Evolutionary conservation across 345 rosid species (phyloP).

Genomic region (Citrus inodora): DNA sequence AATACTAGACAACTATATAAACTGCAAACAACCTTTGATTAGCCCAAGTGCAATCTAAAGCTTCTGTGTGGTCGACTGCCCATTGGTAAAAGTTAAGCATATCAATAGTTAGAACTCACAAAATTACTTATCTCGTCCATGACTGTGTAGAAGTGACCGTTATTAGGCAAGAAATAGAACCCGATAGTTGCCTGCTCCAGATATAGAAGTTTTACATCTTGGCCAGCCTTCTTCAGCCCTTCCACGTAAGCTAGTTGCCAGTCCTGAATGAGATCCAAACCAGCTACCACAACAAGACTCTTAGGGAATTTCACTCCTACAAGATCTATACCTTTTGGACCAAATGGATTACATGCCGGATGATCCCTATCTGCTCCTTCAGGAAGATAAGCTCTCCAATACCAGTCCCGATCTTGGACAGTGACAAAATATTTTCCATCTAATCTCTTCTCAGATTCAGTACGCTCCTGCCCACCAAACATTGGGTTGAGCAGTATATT

Average conservation of each 20-base stretch:
- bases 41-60: slow-evolving; percentile 27
- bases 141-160: slow-evolving; percentile 61
- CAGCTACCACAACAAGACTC: slow-evolving; percentile 84
- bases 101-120: slow-evolving; percentile 41
- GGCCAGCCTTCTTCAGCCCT: slow-evolving; percentile 70
- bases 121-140: slow-evolving; percentile 75
- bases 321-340: slow-evolving; percentile 53
- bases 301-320: slow-evolving; percentile 64
- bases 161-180: slow-evolving; percentile 83
- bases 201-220: slow-evolving; percentile 62
- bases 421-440: slow-evolving; percentile 88
- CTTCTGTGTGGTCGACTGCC: slow-evolving; percentile 29
- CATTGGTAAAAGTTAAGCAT: slow-evolving; percentile 30
- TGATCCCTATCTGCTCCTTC: slow-evolving; percentile 85
- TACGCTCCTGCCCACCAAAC: slow-evolving; percentile 85
- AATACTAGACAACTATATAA: slow-evolving; percentile 28
- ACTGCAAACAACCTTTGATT: slow-evolving; percentile 25
- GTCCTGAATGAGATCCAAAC: slow-evolving; percentile 79
- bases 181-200: slow-evolving; percentile 82
- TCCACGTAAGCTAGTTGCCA: slow-evolving; percentile 77
- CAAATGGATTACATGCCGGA: slow-evolving; percentile 85
- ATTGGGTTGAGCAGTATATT: slow-evolving; percentile 80
- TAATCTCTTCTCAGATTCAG: slow-evolving; percentile 69
- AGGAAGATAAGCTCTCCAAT: slow-evolving; percentile 87
- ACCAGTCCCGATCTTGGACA: slow-evolving; percentile 75